Percentiles rank a stretch among this genome's conserved stretches.
phyloP scores from a whole-genome alignment of 495 filamentous ascomycete species.

The Penicillium soppii region DNA sequence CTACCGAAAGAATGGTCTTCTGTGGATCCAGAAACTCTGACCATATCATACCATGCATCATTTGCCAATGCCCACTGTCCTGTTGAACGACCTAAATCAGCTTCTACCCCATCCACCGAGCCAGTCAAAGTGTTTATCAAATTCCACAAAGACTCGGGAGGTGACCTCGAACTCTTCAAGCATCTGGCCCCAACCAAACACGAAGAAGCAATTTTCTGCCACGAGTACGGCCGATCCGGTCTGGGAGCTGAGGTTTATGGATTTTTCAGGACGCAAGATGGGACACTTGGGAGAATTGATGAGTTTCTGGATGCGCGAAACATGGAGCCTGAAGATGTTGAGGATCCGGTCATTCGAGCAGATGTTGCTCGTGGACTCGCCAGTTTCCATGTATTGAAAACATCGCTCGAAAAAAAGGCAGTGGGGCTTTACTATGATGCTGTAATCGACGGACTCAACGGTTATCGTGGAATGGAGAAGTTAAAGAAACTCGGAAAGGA shows the following conservation, averaged over 20 bases:
- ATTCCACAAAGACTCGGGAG: slow-evolving; percentile 15
- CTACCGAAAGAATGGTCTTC: slow-evolving; percentile 25
- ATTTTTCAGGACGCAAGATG: slow-evolving; percentile 28
- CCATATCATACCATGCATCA: slow-evolving; percentile 16
- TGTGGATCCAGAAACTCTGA: slow-evolving; percentile 24
- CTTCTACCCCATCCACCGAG: slow-evolving; percentile 7
- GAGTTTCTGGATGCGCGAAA: slow-evolving; percentile 31
- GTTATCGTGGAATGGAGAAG: slow-evolving; percentile 26
- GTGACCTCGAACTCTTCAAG: slow-evolving; percentile 24
- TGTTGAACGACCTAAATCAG: slow-evolving; percentile 22
- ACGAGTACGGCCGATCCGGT: slow-evolving; percentile 27
- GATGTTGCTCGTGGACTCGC: slow-evolving; percentile 28
- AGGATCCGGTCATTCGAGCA: slow-evolving; percentile 26
- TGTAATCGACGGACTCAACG: slow-evolving; percentile 14
- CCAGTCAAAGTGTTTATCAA: slow-evolving; percentile 29
- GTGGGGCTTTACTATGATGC: slow-evolving; percentile 20
- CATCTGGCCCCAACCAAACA: slow-evolving; percentile 24
- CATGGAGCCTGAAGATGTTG: slow-evolving; percentile 28
- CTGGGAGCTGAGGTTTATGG: slow-evolving; percentile 29
- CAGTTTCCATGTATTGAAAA: slow-evolving; percentile 20
- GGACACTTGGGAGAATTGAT: slow-evolving; percentile 25
- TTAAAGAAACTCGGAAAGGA: slow-evolving; percentile 24
- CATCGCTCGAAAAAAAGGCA: slow-evolving; percentile 17
- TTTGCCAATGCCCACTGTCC: slow-evolving; percentile 25
- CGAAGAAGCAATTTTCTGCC: slow-evolving; percentile 26